Percentiles rank a stretch among this genome's conserved stretches.
Conservation (phyloP, 345 rosid genomes). For the Salix udensis region DNA sequence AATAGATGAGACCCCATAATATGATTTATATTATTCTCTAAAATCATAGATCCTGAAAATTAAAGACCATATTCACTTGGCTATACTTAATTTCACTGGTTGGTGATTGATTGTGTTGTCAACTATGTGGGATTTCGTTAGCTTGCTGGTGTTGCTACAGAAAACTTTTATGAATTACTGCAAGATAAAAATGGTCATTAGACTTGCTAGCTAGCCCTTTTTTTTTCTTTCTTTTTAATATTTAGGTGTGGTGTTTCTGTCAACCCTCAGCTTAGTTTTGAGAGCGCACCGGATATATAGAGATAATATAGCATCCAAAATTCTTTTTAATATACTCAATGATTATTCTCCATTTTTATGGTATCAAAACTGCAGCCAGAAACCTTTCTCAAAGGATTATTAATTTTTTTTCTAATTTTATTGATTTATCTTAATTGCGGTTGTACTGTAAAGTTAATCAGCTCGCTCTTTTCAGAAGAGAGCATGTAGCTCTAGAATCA, state of each 20-base stretch:
- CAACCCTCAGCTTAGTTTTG: background rate
- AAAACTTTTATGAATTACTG: background rate
- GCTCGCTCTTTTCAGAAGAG: background rate
- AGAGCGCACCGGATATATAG: background rate
- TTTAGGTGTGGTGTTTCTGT: background rate
- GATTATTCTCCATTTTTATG: background rate
- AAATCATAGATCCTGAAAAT: too few relatives aligned
- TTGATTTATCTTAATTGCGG: too few relatives aligned
- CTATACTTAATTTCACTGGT: background rate
- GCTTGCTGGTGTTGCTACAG: background rate
- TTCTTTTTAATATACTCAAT: background rate
- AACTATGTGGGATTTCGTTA: background rate
- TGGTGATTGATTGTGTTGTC: background rate
- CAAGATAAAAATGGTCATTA: background rate
- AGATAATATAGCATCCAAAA: background rate
- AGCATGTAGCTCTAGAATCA: background rate
- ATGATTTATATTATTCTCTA: too few relatives aligned
- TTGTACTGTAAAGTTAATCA: background rate
- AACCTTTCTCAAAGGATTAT: background rate
- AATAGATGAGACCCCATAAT: too few relatives aligned
- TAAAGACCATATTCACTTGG: background rate
- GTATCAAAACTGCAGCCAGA: background rate
- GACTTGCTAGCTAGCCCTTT: background rate
- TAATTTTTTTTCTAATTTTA: too few relatives aligned
- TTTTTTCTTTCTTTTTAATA: background rate